A percentile compares a stretch with the other conserved stretches of the same genome.
Evolutionary conservation across 2,329 filamentous ascomycete genomes (phyloP).

Genomic region (Aspergillus brunneoviolaceus): DNA sequence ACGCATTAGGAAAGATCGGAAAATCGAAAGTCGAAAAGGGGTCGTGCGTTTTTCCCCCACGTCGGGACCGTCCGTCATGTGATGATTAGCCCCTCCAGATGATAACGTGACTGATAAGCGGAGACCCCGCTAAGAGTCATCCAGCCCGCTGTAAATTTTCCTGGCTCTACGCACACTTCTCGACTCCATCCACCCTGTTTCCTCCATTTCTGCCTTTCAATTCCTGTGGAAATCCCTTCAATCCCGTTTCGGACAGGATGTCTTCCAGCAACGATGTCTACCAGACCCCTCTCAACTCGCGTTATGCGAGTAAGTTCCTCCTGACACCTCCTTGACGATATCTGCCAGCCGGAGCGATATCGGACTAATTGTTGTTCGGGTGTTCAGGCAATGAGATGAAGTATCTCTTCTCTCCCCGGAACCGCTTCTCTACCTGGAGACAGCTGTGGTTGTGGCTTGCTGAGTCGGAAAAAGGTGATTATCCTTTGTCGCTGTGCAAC

Average conservation of each 20-base stretch:
- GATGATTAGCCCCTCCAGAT: slow-evolving; percentile 27
- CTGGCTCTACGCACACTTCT: slow-evolving; percentile 23
- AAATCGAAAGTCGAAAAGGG: background rate
- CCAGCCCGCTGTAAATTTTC: slow-evolving; percentile 31
- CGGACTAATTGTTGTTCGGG: slow-evolving; percentile 18
- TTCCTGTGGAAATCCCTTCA: slow-evolving; percentile 20
- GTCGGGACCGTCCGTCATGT: slow-evolving; percentile 17
- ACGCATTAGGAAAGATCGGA: background rate
- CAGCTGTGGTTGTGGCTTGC: slow-evolving; percentile 84
- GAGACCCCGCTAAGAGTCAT: slow-evolving; percentile 29
- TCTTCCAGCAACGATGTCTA: slow-evolving; percentile 54
- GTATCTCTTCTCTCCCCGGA: slow-evolving; percentile 74
- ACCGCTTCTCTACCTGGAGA: slow-evolving; percentile 75
- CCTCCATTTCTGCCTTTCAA: slow-evolving; percentile 19
- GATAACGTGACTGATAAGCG: slow-evolving; percentile 42
- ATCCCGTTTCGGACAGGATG: slow-evolving; percentile 31
- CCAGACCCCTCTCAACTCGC: slow-evolving; percentile 67
- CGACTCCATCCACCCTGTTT: slow-evolving; percentile 9
- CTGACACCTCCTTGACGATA: background rate
- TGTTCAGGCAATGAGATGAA: slow-evolving; percentile 64
- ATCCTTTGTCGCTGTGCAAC: background rate
- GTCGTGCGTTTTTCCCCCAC: background rate
- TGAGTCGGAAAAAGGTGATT: slow-evolving; percentile 65
- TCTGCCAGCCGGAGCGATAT: background rate
- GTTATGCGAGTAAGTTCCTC: slow-evolving; percentile 63